These are phyloP conservation scores for Verticillium klebahnii DNA, from an alignment of 2,329 filamentous ascomycete species.

Conservation along the genomic window DNA sequence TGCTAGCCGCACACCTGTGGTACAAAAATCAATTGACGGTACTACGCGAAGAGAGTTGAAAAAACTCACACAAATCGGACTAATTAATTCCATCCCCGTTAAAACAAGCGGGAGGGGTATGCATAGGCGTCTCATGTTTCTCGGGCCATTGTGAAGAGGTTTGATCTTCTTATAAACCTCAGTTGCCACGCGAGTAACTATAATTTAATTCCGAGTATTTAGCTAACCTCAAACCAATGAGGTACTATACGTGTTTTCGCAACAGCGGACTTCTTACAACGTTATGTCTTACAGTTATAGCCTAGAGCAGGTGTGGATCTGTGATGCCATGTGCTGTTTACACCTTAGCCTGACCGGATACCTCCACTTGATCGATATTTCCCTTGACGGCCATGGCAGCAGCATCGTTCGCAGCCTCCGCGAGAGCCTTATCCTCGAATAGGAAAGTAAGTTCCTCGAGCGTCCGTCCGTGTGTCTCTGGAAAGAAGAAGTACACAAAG, in stretches of 20 bases:
- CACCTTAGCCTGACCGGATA: background rate
- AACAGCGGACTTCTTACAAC: no score
- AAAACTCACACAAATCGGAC: background rate
- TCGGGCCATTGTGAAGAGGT: background rate
- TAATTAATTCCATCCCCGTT: no score
- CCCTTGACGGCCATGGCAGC: conserved; percentile 18
- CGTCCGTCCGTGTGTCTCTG: conserved; percentile 69
- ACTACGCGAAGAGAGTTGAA: background rate
- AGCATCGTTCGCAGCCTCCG: conserved; percentile 16
- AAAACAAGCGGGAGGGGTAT: background rate
- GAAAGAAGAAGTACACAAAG: conserved; percentile 71
- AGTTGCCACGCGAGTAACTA: background rate
- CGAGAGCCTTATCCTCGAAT: conserved; percentile 21
- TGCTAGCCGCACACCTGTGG: background rate
- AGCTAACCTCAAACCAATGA: no score
- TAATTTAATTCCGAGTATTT: background rate
- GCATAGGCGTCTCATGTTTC: background rate
- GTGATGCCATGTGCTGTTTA: no score
- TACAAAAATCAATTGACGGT: background rate
- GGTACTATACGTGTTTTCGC: no score
- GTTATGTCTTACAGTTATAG: no score
- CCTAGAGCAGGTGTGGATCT: no score
- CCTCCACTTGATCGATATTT: conserved; percentile 1
- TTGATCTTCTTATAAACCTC: background rate
- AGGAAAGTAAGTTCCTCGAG: conserved; percentile 52